Percentiles rank a stretch among this genome's conserved stretches.
phyloP scores from a whole-genome alignment of 2,329 filamentous ascomycete genomes.

The Huntiella savannae region DNA sequence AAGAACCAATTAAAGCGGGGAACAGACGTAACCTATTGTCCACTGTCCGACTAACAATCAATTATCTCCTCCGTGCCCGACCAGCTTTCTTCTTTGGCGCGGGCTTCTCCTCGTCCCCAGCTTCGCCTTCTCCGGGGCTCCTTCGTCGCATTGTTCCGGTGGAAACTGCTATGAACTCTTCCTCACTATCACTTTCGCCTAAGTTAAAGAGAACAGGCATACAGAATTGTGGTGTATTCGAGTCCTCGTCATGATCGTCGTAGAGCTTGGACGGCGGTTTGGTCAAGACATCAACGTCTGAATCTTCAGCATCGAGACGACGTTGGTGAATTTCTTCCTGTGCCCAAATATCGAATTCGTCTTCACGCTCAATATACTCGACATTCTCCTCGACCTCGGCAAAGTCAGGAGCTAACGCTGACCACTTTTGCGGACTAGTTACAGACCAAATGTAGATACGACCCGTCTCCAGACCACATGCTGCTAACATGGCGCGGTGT shows the following conservation, averaged over 20 bases:
- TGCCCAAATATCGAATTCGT: conserved; percentile 95
- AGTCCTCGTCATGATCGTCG: conserved; percentile 27
- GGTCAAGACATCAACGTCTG: conserved; percentile 77
- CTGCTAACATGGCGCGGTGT: conserved; percentile 65
- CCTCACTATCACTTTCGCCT: conserved; percentile 85
- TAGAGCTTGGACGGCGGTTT: conserved; percentile 47
- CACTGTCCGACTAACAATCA: background rate
- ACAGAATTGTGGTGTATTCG: conserved; percentile 39
- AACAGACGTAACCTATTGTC: too few species aligned
- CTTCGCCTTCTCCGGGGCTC: conserved; percentile 56
- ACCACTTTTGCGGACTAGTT: conserved; percentile 90
- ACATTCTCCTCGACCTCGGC: conserved; percentile 96
- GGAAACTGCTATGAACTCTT: conserved; percentile 54
- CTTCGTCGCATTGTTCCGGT: conserved; percentile 73
- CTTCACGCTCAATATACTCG: conserved; percentile 85
- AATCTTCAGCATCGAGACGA: conserved; percentile 76
- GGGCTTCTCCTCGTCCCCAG: conserved; percentile 29
- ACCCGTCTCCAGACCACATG: conserved; percentile 81
- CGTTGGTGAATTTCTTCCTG: conserved; percentile 87
- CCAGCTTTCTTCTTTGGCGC: conserved; percentile 25
- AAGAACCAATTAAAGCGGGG: too few species aligned
- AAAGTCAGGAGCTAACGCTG: conserved; percentile 88
- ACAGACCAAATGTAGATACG: conserved; percentile 94
- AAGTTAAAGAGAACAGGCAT: conserved; percentile 92
- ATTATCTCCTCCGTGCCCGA: conserved; percentile 24